Percentiles rank a stretch among this genome's conserved stretches.
Conservation (phyloP, 2,329 filamentous ascomycete species). For the Pseudogymnoascus sp. region DNA sequence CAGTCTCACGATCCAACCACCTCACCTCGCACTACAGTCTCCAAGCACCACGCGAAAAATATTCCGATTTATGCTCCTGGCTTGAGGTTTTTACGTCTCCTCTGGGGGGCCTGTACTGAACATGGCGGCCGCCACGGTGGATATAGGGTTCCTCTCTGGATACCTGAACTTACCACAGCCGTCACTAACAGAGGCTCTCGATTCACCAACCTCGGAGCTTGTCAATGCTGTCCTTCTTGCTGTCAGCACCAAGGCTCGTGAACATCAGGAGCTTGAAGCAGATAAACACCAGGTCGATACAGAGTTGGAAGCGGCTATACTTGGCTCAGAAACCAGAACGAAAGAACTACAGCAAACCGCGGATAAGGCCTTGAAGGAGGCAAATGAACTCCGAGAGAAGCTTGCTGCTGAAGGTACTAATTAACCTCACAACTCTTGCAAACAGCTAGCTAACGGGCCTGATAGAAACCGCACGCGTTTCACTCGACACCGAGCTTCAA, state of each 20-base stretch:
- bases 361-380: constrained; percentile 76
- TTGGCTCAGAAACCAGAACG: constrained; percentile 72
- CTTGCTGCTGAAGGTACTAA: constrained; percentile 68
- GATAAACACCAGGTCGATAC: constrained; percentile 87
- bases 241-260: constrained; percentile 69
- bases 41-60: background rate
- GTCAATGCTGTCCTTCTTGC: constrained; percentile 67
- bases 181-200: constrained; percentile 51
- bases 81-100: background rate
- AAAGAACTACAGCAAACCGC: constrained; percentile 73
- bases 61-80: constrained; percentile 1
- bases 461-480: constrained; percentile 65
- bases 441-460: constrained; percentile 14
- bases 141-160: constrained; percentile 64
- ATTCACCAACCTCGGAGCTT: constrained; percentile 68
- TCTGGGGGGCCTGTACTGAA: constrained; percentile 18
- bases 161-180: constrained; percentile 62
- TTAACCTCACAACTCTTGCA: constrained; percentile 6
- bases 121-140: constrained; percentile 56
- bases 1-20: background rate
- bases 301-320: constrained; percentile 83
- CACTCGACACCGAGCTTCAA: constrained; percentile 75
- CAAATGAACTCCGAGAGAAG: constrained; percentile 72
- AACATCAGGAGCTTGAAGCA: constrained; percentile 72
- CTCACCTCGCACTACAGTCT: background rate